Evolutionary conservation across 495 filamentous ascomycete genomes (phyloP).

Genomic region (Hypomontagnella monticulosa): DNA sequence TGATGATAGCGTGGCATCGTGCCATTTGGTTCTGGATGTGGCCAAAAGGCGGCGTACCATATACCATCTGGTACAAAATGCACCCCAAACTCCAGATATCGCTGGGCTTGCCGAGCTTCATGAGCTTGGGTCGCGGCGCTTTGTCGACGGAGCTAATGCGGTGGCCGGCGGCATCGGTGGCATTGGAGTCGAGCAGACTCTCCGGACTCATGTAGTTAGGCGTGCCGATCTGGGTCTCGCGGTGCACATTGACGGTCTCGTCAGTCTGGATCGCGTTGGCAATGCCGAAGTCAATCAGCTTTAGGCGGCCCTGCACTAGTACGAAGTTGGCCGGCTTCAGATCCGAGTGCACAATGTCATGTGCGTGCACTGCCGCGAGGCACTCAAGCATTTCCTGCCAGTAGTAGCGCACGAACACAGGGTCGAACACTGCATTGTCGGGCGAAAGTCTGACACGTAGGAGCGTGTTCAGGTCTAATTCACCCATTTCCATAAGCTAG

Average conservation of each 20-base stretch:
- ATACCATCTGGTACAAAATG: conserved; percentile 97
- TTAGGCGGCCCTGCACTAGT: conserved; percentile 82
- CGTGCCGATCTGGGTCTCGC: conserved; percentile 92
- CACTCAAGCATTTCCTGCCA: conserved; percentile 99
- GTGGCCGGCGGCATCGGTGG: conserved; percentile 59
- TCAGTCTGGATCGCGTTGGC: conserved; percentile 94
- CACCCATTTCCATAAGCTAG: conserved; percentile 95
- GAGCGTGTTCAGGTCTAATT: conserved; percentile 91
- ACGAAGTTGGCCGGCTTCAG: conserved; percentile 96
- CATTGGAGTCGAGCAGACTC: conserved; percentile 86
- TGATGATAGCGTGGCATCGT: conserved; percentile 84
- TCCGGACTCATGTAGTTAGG: conserved; percentile 99
- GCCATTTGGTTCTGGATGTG: conserved; percentile 86
- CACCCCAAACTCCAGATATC: conserved; percentile 97
- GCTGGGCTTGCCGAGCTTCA: conserved; percentile 94
- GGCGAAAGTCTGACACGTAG: conserved; percentile 74
- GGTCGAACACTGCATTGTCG: conserved; percentile 80
- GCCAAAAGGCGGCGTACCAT: conserved; percentile 90
- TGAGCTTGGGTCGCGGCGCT: conserved; percentile 71
- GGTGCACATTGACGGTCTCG: conserved; percentile 96
- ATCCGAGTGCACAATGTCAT: conserved; percentile 95
- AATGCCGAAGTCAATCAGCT: conserved; percentile 96
- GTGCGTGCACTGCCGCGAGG: conserved; percentile 83
- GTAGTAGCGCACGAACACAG: conserved; percentile 92
- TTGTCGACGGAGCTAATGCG: conserved; percentile 40